Conservation (phyloP, 1,284 basidiomycete species). For the Leucoagaricus sp. region DNA sequence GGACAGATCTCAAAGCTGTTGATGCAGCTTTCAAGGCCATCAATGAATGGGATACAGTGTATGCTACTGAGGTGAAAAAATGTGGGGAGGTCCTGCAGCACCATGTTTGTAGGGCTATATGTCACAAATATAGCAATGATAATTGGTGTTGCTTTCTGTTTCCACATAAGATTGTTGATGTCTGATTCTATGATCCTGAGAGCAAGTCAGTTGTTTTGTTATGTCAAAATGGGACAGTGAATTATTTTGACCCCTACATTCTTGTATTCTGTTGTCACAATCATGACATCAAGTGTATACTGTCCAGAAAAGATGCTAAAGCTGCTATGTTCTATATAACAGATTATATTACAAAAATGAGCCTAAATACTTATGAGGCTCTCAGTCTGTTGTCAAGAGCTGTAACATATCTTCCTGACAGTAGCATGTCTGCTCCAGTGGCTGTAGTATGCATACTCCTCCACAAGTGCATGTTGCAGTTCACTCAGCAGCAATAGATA, state of each 20-base stretch:
- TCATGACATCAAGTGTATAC: conserved; percentile 17
- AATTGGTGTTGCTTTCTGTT: conserved; percentile 15
- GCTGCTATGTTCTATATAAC: conserved; percentile 18
- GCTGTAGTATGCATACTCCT: conserved; percentile 7
- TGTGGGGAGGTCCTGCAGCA: conserved; percentile 15
- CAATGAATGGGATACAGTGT: conserved; percentile 9
- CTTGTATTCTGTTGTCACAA: conserved; percentile 17
- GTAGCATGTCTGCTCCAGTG: not conserved
- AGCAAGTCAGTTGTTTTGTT: conserved; percentile 11
- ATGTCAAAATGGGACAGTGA: conserved; percentile 12
- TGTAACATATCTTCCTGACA: not conserved
- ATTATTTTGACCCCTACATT: conserved; percentile 17
- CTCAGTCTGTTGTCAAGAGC: conserved; percentile 9
- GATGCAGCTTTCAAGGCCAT: too few species aligned
- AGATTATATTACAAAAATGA: conserved; percentile 19
- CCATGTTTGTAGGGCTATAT: conserved; percentile 13
- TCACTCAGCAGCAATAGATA: conserved; percentile 15
- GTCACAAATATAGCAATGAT: conserved; percentile 19
- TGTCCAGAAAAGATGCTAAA: conserved; percentile 15
- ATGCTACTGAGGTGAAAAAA: conserved; percentile 16
- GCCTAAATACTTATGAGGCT: conserved; percentile 16
- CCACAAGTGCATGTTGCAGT: conserved; percentile 16
- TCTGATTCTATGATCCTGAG: conserved; percentile 15
- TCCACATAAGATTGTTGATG: conserved; percentile 16
- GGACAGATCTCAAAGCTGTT: too few species aligned